phyloP scores from a whole-genome alignment of 306 rosid genomes.

The Prunus mongolica region DNA sequence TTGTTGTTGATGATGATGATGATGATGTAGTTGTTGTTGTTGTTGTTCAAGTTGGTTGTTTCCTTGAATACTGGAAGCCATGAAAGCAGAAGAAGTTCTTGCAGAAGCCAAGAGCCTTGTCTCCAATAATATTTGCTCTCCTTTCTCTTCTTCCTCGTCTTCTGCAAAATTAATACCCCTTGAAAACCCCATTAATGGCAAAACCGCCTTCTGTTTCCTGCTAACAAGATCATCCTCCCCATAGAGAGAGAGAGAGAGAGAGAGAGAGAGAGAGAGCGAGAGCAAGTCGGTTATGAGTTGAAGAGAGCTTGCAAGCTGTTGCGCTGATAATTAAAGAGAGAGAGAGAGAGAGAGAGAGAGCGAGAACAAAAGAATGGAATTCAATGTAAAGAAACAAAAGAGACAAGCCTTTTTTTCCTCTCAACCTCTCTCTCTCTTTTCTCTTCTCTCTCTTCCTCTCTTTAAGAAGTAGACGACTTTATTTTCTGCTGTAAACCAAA shows the following conservation, averaged over 20 bases:
- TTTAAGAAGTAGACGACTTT: constrained; percentile 32
- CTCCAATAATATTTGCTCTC: constrained; percentile 5
- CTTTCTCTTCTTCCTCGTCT: constrained; percentile 18
- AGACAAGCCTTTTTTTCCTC: constrained; percentile 21
- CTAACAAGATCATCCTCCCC: constrained; percentile 20
- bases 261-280: constrained; percentile 22
- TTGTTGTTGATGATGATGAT: constrained; percentile 23
- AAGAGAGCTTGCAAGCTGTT: constrained; percentile 10
- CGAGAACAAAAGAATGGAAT: constrained; percentile 26
- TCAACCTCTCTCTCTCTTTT: constrained; percentile 9
- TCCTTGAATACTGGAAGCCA: constrained; percentile 53
- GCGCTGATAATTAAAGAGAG: constrained; percentile 10
- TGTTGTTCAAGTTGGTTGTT: constrained; percentile 46
- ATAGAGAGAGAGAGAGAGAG: constrained; percentile 17
- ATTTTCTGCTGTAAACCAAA: constrained; percentile 23
- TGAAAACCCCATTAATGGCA: constrained; percentile 41
- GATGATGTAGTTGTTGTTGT: constrained; percentile 27
- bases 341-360: constrained; percentile 8
- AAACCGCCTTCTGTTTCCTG: constrained; percentile 41
- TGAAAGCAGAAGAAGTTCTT: constrained; percentile 18
- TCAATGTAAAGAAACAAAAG: constrained; percentile 50
- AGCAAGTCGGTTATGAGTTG: constrained; percentile 46
- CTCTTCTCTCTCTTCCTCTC: constrained; percentile 14
- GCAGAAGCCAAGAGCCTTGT: constrained; percentile 22
- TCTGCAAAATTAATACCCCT: constrained; percentile 20